Evolutionary conservation across 1,284 basidiomycete species (phyloP).

Genomic region (Apiotrichum akiyoshidainum): DNA sequence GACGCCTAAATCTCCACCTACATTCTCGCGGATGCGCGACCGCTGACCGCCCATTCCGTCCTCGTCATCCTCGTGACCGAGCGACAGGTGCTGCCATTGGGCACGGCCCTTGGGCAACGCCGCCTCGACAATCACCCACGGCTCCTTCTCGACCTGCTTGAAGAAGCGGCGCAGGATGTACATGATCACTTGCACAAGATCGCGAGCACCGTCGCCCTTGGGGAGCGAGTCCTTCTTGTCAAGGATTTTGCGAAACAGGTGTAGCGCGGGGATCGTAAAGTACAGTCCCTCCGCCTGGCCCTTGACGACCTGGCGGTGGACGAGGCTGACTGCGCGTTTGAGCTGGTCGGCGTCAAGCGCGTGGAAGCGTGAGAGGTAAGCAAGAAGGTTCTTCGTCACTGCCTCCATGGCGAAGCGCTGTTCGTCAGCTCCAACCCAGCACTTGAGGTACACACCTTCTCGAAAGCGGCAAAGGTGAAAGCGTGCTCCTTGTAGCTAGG

Average conservation of each 20-base stretch:
- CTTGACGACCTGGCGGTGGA: conserved; percentile 83
- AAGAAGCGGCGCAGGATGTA: conserved; percentile 87
- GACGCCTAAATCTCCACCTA: conserved; percentile 8
- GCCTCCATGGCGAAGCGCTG: conserved; percentile 81
- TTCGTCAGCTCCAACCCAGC: background rate
- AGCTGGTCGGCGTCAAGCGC: conserved; percentile 78
- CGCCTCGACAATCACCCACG: conserved; percentile 80
- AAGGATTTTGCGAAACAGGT: conserved; percentile 77
- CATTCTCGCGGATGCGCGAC: conserved; percentile 49
- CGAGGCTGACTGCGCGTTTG: conserved; percentile 76
- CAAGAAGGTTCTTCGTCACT: conserved; percentile 73
- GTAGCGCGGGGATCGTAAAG: conserved; percentile 82
- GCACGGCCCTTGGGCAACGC: conserved; percentile 85
- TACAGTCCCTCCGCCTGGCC: conserved; percentile 86
- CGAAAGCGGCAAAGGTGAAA: conserved; percentile 84
- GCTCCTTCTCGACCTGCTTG: conserved; percentile 74
- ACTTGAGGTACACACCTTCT: conserved; percentile 61
- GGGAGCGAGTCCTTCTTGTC: conserved; percentile 72
- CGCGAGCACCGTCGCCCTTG: conserved; percentile 71
- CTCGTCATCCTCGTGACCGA: conserved; percentile 49
- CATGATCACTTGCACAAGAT: conserved; percentile 74
- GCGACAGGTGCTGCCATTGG: conserved; percentile 78
- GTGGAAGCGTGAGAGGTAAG: conserved; percentile 74
- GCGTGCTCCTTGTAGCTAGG: conserved; percentile 72
- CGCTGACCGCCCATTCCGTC: conserved; percentile 54